Evolutionary conservation across 495 filamentous ascomycete genomes (phyloP), one percentile per base, ranked within the genome.

Genomic region (Lichenothelia convexa): DNA sequence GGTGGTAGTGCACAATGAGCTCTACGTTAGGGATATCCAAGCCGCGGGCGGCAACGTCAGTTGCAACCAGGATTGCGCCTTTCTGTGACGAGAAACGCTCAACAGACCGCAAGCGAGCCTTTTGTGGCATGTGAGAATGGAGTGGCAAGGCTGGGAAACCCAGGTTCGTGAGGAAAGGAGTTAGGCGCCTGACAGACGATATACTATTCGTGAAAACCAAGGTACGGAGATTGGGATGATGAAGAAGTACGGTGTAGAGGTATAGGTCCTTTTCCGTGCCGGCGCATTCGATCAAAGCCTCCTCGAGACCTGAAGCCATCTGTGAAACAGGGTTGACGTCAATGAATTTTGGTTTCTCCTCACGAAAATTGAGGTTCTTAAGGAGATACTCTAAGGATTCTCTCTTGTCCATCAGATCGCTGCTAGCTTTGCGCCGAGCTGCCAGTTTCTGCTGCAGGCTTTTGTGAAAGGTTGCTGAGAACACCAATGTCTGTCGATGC

Each of bases 201-300:
- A 97, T 93, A 6, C 86, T 93, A 60, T 97, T 97, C 23, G 85
- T 80, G 55, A 97, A 95, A 15, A 97, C 70, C 2, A 95, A 64
- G 2, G 80, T 80, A 18, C 80, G 76, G 36, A 68, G 67, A 24
- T 75, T 75, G 17, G 83, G 75, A 44, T 93, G 73, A 42, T 89
- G 73, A 3, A 95, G 68, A 9, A 95, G 63, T 20, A 92, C 64
- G 0, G 85, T 67, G 56, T 95, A 95, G 35, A 94, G 74, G 47
- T 86, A 95, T 31, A 97, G 73, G 55, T 97, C 89, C 35, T 97
- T 97, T 54, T 97, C 89, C 59, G 78, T 81, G 15, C 82, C 81
- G 34, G 70, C 75, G 51, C 91, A 95, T 59, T 93, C 83, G 23
- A 94, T 69, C 29, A 97, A 69, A 5, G 82, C 84, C 57, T 97